Base-by-base conservation (phyloP, 441 rosid genomes). In the Lepidium campestre region DNA sequence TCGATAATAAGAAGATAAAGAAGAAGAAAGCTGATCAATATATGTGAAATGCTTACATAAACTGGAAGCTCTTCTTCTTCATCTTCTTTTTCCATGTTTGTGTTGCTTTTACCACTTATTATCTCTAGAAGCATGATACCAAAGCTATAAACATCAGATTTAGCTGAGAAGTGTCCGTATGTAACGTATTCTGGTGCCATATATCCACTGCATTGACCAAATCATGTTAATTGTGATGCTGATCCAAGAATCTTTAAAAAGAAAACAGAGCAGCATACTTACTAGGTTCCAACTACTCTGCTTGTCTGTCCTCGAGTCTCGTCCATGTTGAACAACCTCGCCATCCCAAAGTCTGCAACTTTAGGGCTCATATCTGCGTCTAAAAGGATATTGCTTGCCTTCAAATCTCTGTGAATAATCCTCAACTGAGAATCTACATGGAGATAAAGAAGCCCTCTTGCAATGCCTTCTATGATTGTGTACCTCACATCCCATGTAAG, bases 271-370 rank as follows among this genome's bases (percentile, higher is more conserved):
- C n/a, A n/a, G n/a, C n/a, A n/a, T n/a, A n/a, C 55, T 41, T 57
- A 72, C 76, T 46, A 55, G 6, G 75, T 73, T 52, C 77, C 70
- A 61, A 52, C 77, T 14, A 74, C 62, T 47, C 70, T 14, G 35
- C 53, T 74, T 1, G 74, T 74, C 48, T 67, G 66, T 32, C 61
- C 77, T 39, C 66, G 65, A 62, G 77, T 68, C 39, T 62, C 70
- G 0, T 74, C 74, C 18, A 37, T 31, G 12, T 74, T 22, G 4
- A 74, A 74, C 61, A 74, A 17, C 46, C 77, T 74, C 1, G 74
- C 77, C 52, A 52, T 74, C 14, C 77, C 77, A 56, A 74, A 74
- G n/a, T 74, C 74, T 46, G 74, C 68, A 39, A 74, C 70, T 68
- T 74, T 74, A 37, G 77, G 59, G 49, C 62, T 74, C 77, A 74